Conservation (phyloP, 1,139 yeast species). For the Candida freyschussii region DNA sequence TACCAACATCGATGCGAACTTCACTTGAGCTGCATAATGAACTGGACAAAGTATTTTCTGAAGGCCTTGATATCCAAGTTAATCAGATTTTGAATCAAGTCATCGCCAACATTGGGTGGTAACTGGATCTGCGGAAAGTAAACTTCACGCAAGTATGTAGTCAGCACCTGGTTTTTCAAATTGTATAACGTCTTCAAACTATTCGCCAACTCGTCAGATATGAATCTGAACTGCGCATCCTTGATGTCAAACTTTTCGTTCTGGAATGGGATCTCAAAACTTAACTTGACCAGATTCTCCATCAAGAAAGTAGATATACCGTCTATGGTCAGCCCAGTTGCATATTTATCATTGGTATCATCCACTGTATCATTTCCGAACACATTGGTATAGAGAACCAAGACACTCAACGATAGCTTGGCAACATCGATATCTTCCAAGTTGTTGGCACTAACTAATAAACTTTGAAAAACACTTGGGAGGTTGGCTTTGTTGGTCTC, state of each 20-base stretch:
- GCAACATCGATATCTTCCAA: slow-evolving; percentile 47
- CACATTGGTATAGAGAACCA: slow-evolving; percentile 59
- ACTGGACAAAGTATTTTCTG: slow-evolving; percentile 58
- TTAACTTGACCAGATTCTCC: slow-evolving; percentile 60
- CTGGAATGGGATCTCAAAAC: slow-evolving; percentile 78
- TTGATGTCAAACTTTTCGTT: slow-evolving; percentile 58
- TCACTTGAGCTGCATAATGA: slow-evolving; percentile 39
- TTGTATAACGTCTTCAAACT: slow-evolving; percentile 59
- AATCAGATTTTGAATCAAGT: slow-evolving; percentile 53
- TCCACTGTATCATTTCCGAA: slow-evolving; percentile 67
- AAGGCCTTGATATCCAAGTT: slow-evolving; percentile 53
- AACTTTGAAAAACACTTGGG: slow-evolving; percentile 57
- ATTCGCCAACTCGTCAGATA: slow-evolving; percentile 71
- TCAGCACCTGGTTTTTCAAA: slow-evolving; percentile 35
- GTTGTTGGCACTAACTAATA: slow-evolving; percentile 65
- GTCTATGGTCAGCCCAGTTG: slow-evolving; percentile 54
- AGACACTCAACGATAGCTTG: slow-evolving; percentile 65
- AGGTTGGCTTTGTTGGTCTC: slow-evolving; percentile 59
- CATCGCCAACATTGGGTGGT: slow-evolving; percentile 49
- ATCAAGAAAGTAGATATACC: slow-evolving; percentile 69
- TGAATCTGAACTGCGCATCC: slow-evolving; percentile 74
- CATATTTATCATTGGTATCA: slow-evolving; percentile 49
- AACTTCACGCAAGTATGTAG: slow-evolving; percentile 43
- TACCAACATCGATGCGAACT: too few relatives aligned
- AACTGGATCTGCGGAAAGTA: slow-evolving; percentile 60